These are phyloP conservation scores for Lentinula novae-zelandiae DNA, from an alignment of 1,284 basidiomycete genomes.

Conservation along the genomic window DNA sequence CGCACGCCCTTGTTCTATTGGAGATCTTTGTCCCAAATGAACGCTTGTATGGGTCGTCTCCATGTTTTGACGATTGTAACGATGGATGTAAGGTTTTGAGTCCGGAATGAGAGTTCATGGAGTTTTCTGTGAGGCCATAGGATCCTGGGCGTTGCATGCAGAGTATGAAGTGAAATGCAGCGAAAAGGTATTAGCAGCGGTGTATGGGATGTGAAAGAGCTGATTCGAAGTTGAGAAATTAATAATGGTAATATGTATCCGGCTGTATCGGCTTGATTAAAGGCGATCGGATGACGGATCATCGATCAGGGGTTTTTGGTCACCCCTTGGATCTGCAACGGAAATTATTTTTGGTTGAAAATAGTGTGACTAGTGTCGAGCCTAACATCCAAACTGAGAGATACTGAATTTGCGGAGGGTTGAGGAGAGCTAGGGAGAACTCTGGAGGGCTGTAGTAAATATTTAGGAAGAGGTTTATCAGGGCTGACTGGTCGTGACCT, in stretches of 20 bases:
- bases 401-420: too few species aligned
- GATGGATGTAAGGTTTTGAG: not conserved
- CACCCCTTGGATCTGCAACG: not conserved
- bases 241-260: not conserved
- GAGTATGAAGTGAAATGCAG: not conserved
- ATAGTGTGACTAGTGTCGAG: too few species aligned
- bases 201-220: not conserved
- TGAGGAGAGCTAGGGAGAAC: too few species aligned
- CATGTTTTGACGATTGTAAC: not conserved
- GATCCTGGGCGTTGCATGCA: conserved; percentile 1
- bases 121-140: not conserved
- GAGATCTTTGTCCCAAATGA: conserved; percentile 37
- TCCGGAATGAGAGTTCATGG: not conserved
- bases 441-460: too few species aligned
- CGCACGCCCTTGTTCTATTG: conserved; percentile 68
- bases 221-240: not conserved
- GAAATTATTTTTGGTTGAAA: too few species aligned
- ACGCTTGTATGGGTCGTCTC: not conserved
- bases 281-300: not conserved
- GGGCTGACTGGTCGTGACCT: too few species aligned
- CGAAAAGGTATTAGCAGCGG: not conserved
- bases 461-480: too few species aligned
- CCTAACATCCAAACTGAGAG: too few species aligned
- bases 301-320: not conserved
- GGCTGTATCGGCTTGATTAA: not conserved